A percentile compares a stretch with the other conserved stretches of the same genome.
Evolutionary conservation across 768 basidiomycete genomes (phyloP).

Genomic region (Boletus subparvulus): DNA sequence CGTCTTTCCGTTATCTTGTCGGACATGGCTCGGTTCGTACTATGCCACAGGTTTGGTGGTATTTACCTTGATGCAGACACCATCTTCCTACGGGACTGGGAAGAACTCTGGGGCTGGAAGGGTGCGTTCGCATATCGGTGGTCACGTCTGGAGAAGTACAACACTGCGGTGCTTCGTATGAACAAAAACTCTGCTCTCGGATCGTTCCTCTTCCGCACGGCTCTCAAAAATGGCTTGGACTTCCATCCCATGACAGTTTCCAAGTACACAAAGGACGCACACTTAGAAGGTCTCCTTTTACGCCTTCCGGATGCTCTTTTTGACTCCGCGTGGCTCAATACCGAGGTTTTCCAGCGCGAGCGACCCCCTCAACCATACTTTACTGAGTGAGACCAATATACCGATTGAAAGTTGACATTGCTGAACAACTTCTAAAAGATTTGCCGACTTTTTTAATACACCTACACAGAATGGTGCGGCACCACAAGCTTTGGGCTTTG

Average conservation of each 20-base stretch:
- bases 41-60: constrained; percentile 96
- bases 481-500: constrained; percentile 85
- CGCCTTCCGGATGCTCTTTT: constrained; percentile 94
- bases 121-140: constrained; percentile 97
- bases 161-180: constrained; percentile 93
- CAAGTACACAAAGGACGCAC: constrained; percentile 85
- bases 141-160: constrained; percentile 90
- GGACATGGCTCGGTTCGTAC: constrained; percentile 95
- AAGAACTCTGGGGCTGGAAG: constrained; percentile 95
- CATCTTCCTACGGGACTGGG: constrained; percentile 95
- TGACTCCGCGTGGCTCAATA: constrained; percentile 95
- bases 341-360: constrained; percentile 87
- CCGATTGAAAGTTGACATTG: background rate
- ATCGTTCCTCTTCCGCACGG: constrained; percentile 91
- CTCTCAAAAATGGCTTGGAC: constrained; percentile 89
- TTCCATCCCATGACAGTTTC: constrained; percentile 98
- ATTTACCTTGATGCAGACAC: constrained; percentile 98
- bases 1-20: constrained; percentile 90
- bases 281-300: constrained; percentile 78
- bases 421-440: constrained; percentile 45
- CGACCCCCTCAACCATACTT: constrained; percentile 95
- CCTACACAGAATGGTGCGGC: constrained; percentile 71
- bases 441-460: constrained; percentile 86
- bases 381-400: constrained; percentile 54
- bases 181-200: constrained; percentile 92